A percentile compares a stretch with the other conserved stretches of the same genome.
Evolutionary conservation across 345 rosid genomes (phyloP).

Genomic region (Excoecaria cochinchinensis): DNA sequence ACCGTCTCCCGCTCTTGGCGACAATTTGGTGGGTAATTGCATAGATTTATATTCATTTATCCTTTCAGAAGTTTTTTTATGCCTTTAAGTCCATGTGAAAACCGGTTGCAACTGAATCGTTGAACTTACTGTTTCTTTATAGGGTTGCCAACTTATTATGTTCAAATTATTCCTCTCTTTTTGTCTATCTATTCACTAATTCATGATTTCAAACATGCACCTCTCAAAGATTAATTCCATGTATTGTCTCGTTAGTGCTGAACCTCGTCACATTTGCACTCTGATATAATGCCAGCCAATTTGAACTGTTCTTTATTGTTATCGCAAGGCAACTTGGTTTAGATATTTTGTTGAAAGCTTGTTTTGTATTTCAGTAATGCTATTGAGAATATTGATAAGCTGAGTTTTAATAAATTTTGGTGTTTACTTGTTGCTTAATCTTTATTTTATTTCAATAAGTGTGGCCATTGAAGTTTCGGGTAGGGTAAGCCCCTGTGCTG

Average conservation of each 20-base stretch:
- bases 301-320: neutral
- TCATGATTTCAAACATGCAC: neutral
- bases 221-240: neutral
- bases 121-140: no score
- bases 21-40: slow-evolving; percentile 50
- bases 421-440: neutral
- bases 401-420: neutral
- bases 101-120: neutral
- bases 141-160: no score
- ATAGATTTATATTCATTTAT: neutral
- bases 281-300: neutral
- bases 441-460: neutral
- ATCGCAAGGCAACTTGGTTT: neutral
- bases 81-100: neutral
- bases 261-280: neutral
- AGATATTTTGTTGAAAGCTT: neutral
- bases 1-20: slow-evolving; percentile 72
- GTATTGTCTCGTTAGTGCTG: neutral
- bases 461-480: neutral
- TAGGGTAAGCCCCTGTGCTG: neutral
- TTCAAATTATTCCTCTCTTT: no score
- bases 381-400: neutral
- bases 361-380: neutral
- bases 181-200: no score
- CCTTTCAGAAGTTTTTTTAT: neutral